Percentiles rank a stretch among this genome's conserved stretches.
phyloP scores from a whole-genome alignment of 2,329 filamentous ascomycete species.

The Phyllachora maydis region DNA sequence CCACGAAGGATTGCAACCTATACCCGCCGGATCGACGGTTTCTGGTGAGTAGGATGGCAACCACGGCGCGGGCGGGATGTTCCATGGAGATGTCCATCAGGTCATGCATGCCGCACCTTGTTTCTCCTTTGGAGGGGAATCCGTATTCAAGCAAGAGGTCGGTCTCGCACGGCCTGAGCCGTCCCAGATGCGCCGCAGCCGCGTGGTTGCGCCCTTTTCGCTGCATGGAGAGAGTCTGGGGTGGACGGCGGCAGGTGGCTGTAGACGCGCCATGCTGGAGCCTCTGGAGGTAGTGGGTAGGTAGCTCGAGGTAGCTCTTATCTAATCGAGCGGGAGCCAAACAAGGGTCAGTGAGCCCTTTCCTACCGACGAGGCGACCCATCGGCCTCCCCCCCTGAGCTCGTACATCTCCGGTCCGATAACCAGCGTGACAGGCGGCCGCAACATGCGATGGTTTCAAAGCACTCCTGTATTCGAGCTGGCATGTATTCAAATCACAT shows the following conservation, averaged over 20 bases:
- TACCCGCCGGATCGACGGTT: conserved; percentile 1
- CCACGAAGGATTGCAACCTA: conserved; percentile 53
- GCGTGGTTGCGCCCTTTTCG: conserved; percentile 4
- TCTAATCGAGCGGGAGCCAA: no score
- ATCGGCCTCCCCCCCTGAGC: conserved; percentile 69
- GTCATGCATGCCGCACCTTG: conserved; percentile 37
- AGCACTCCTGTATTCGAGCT: no score
- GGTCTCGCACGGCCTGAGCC: conserved; percentile 41
- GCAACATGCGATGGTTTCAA: conserved; percentile 42
- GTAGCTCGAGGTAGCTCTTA: no score
- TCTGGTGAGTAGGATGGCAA: conserved; percentile 2
- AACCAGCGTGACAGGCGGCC: conserved; percentile 66
- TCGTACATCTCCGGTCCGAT: conserved; percentile 77
- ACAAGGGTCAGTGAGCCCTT: no score
- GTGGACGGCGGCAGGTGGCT: background rate
- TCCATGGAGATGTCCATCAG: conserved; percentile 1
- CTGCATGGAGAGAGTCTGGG: conserved; percentile 5
- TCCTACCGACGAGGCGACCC: no score
- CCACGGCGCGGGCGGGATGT: background rate
- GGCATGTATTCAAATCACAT: no score
- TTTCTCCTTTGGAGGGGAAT: conserved; percentile 80
- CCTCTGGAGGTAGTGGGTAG: no score
- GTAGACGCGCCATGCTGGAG: no score
- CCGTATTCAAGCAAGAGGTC: conserved; percentile 70
- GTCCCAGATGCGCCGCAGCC: conserved; percentile 45